Base-by-base conservation (phyloP, 805 yeast species). In the Sugiyamaella lignohabitans region DNA sequence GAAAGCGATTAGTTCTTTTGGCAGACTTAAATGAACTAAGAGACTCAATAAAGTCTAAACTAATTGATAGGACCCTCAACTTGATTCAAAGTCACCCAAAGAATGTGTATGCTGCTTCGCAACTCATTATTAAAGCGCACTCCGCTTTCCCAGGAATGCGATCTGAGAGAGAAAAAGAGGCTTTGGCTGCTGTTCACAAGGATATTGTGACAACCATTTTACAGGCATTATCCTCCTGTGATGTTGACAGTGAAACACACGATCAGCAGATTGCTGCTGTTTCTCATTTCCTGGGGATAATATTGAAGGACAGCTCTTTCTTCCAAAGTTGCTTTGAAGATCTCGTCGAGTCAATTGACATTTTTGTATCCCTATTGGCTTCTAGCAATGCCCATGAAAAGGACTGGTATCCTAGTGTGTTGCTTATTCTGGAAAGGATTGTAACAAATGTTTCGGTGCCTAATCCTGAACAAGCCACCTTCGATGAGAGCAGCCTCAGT, bases 371-470 rank as follows among this genome's bases (percentile, higher is more conserved):
- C n/a, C 34, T 60, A 16, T 34, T 60, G 14, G 29, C 39, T 16
- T 20, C 22, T 11, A 49, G 39, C 5, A n/a, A 40, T n/a, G 51
- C 54, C 1, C n/a, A 23, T 14, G 41, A 38, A 1, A 21, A 44
- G 36, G 68, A 71, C 14, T 86, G 86, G 82, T 78, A 79, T 55
- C 74, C 82, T 0, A 70, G 75, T 47, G 77, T 79, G 0, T 59
- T 87, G 30, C 62, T 71, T 21, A 71, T 80, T 3, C 68, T 79
- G 40, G 85, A 80, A 46, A 75, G 74, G 30, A 62, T 80, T 2
- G 56, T 84, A 38, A 68, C 80, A 1, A 73, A 70, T 37, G 67
- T 77, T 2, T 71, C 70, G 29, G 64, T 78, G 3, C 87, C 87
- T 0, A 56, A 55, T 1, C 61, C 70, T 4, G 75, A 72, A 48